Percentiles rank a stretch among this genome's conserved stretches.
Evolutionary conservation across 805 yeast species (phyloP).

Genomic region (Hanseniaspora occidentalis): DNA sequence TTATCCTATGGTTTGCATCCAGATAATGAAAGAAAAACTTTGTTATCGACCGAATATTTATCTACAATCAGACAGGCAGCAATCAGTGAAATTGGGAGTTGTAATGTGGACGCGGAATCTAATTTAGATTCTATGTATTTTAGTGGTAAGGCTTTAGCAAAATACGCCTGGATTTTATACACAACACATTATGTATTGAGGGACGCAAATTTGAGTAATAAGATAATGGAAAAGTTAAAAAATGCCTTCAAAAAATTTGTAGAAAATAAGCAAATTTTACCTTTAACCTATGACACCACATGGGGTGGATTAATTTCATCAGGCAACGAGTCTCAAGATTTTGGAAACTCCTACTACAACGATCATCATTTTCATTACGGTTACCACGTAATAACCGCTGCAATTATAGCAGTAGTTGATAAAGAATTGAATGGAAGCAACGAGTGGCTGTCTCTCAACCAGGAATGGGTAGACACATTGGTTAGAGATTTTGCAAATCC

Average conservation of each 20-base stretch:
- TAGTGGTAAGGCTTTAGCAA: conserved; percentile 78
- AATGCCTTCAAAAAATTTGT: conserved; percentile 59
- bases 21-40: conserved; percentile 11
- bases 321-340: conserved; percentile 50
- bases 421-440: conserved; percentile 30
- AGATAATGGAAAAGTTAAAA: conserved; percentile 46
- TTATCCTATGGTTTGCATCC: conserved; percentile 35
- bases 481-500: conserved; percentile 63
- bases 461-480: conserved; percentile 42
- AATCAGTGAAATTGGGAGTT: conserved; percentile 19
- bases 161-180: conserved; percentile 77
- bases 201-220: conserved; percentile 38
- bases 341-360: conserved; percentile 58
- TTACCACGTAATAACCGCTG: conserved; percentile 60
- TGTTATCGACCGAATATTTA: conserved; percentile 17
- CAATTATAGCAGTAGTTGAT: conserved; percentile 48
- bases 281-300: conserved; percentile 64
- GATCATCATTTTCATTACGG: conserved; percentile 74
- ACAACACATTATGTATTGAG: conserved; percentile 55
- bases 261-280: conserved; percentile 53
- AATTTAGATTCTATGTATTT: conserved; percentile 76
- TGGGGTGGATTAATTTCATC: conserved; percentile 74
- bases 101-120: conserved; percentile 34
- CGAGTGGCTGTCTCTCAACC: conserved; percentile 37
- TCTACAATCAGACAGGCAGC: conserved; percentile 25